A percentile compares a stretch with the other conserved stretches of the same genome.
Conservation (phyloP, 192 early-diverging fungal genomes). For the Kickxella alabastrina region DNA sequence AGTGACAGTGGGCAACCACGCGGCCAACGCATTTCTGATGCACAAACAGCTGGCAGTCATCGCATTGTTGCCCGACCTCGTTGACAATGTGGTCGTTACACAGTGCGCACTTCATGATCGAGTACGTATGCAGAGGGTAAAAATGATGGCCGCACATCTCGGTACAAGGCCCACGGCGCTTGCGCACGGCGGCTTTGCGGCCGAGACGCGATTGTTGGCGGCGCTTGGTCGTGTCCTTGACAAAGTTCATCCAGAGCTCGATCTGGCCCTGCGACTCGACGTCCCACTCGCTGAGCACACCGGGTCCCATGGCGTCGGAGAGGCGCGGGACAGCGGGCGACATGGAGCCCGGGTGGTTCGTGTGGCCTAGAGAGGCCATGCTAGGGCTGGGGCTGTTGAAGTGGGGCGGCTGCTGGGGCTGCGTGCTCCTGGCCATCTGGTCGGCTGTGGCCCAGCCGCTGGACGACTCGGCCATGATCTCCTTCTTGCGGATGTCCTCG, state of each 20-base stretch:
- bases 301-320: slow-evolving; percentile 10
- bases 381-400: slow-evolving; percentile 12
- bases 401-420: background rate
- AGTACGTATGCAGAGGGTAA: slow-evolving; percentile 83
- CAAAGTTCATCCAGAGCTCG: slow-evolving; percentile 79
- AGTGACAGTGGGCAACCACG: slow-evolving; percentile 89
- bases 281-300: slow-evolving; percentile 59
- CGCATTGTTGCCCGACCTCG: slow-evolving; percentile 85
- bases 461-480: slow-evolving; percentile 58
- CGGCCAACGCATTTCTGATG: slow-evolving; percentile 84
- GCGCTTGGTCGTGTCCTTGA: slow-evolving; percentile 52
- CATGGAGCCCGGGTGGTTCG: background rate
- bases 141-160: slow-evolving; percentile 96
- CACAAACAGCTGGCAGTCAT: slow-evolving; percentile 92
- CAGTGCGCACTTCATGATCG: slow-evolving; percentile 96
- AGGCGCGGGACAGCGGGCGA: background rate
- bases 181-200: slow-evolving; percentile 73
- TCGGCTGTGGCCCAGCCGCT: slow-evolving; percentile 52
- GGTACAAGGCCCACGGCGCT: slow-evolving; percentile 75
- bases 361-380: slow-evolving; percentile 8
- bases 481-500: slow-evolving; percentile 74
- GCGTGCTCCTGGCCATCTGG: slow-evolving; percentile 29
- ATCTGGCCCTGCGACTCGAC: slow-evolving; percentile 92
- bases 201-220: slow-evolving; percentile 56
- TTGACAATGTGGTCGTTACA: slow-evolving; percentile 94